Conservation (phyloP, 768 basidiomycete species). For the Boletellus ananas region DNA sequence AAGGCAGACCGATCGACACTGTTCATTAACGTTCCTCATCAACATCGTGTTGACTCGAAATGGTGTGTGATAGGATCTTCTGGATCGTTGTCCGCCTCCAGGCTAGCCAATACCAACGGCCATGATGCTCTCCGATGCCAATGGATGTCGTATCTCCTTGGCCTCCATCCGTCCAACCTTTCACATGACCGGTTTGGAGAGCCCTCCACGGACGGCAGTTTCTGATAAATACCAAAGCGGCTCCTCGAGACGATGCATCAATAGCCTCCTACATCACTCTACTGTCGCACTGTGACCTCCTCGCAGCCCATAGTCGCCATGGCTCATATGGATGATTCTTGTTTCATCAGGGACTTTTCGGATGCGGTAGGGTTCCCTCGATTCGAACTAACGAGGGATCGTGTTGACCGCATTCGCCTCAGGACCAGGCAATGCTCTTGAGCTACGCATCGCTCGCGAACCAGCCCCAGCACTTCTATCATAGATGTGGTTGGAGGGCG, state of each 20-base stretch:
- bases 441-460: background rate
- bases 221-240: slow-evolving; percentile 17
- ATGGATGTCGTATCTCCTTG: slow-evolving; percentile 8
- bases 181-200: slow-evolving; percentile 18
- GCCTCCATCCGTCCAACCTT: slow-evolving; percentile 16
- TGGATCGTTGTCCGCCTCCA: slow-evolving; percentile 1
- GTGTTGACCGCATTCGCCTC: slow-evolving; percentile 1
- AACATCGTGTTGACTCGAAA: background rate
- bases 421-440: slow-evolving; percentile 9
- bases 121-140: slow-evolving; percentile 13
- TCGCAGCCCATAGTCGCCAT: background rate
- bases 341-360: slow-evolving; percentile 7
- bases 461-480: slow-evolving; percentile 2
- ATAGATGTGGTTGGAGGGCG: slow-evolving; percentile 18
- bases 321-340: background rate
- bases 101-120: slow-evolving; percentile 11
- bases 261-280: slow-evolving; percentile 1
- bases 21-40: slow-evolving; percentile 3
- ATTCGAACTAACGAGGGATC: background rate
- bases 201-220: slow-evolving; percentile 15
- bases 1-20: slow-evolving; percentile 3
- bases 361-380: slow-evolving; percentile 7
- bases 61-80: slow-evolving; percentile 13
- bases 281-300: background rate
- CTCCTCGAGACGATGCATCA: slow-evolving; percentile 6